Conservation (phyloP, 768 basidiomycete genomes). For the Naganishia friedmannii region DNA sequence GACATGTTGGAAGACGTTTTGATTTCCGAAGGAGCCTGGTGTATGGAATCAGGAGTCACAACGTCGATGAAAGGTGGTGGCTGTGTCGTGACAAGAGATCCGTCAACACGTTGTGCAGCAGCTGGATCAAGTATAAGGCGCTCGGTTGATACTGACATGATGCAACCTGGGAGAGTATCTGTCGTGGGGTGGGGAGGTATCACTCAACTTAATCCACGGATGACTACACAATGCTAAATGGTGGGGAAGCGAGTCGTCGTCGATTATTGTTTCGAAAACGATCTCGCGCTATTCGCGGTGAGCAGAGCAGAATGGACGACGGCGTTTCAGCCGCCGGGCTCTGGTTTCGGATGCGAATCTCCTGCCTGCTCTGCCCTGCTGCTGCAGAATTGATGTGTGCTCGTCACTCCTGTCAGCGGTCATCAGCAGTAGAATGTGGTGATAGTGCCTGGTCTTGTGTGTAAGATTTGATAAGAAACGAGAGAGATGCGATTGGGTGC, state of each 20-base stretch:
- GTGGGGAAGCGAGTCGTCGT: background rate
- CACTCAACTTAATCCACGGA: background rate
- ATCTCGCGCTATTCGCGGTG: constrained; percentile 2
- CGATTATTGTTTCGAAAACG: constrained; percentile 5
- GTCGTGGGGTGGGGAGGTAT: background rate
- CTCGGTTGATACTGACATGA: constrained; percentile 19
- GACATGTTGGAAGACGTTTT: constrained; percentile 1
- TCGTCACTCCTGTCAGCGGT: too few species aligned
- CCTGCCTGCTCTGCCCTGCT: background rate
- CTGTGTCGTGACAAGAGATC: background rate
- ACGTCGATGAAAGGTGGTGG: background rate
- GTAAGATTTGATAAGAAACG: too few species aligned
- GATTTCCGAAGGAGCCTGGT: background rate
- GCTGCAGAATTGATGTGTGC: too few species aligned
- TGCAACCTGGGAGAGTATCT: background rate
- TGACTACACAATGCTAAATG: background rate
- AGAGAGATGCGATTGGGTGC: too few species aligned
- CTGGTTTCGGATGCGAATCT: constrained; percentile 4
- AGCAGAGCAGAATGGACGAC: background rate
- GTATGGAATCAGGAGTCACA: background rate
- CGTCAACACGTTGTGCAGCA: background rate
- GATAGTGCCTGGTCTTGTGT: too few species aligned
- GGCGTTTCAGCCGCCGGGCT: background rate
- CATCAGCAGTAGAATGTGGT: too few species aligned
- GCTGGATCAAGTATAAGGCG: constrained; percentile 8